Base-by-base conservation (phyloP, 2,329 filamentous ascomycete genomes). In the Triangularia setosa region DNA sequence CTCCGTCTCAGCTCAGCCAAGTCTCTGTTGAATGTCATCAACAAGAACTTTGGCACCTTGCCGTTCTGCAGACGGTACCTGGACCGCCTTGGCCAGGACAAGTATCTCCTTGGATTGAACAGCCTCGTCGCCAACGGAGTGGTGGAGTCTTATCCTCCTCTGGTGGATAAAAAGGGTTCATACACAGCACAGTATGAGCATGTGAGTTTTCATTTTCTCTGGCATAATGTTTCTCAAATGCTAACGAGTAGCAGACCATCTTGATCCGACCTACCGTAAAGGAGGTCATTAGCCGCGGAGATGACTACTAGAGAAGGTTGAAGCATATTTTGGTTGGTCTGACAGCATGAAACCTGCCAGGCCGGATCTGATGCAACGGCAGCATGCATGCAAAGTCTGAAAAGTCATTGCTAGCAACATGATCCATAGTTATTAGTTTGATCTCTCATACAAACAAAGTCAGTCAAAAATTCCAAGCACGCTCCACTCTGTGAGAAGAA, bases 131-230 rank as follows among this genome's bases (percentile, higher is more conserved):
- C 87, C 52, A 87, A 83, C 64, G 93, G 92, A 64, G 90, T 97
- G 71, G 91, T 97, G 53, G 91, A 97, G 78, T 87, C 91, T 53
- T 97, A 97, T 75, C 92, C 93, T 44, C 93, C 93, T 28, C 81
- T 97, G 71, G 89, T 90, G 71, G 93, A 97, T 79, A 88, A 93
- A 79, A 96, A 96, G 84, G 94, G 94, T 65, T 96, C 91, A 25
- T 97, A 96, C 77, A 96, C 93, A 25, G 94, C 93, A 68, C 93
- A 97, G 76, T 96, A 88, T 75, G 93, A 97, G 82, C 93, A 97
- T 80, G 93, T 96, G 80, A 84, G 90, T 86, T n/a, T 35, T 59
- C 30, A 24, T 24, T 54, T 59, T 21, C 16, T 25, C 3, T 1
- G 33, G 12, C 21, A 33, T 8, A 23, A 11, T 14, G 18, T 16